Base-by-base conservation (phyloP, 2,329 filamentous ascomycete species). In the Penicillium paneum region DNA sequence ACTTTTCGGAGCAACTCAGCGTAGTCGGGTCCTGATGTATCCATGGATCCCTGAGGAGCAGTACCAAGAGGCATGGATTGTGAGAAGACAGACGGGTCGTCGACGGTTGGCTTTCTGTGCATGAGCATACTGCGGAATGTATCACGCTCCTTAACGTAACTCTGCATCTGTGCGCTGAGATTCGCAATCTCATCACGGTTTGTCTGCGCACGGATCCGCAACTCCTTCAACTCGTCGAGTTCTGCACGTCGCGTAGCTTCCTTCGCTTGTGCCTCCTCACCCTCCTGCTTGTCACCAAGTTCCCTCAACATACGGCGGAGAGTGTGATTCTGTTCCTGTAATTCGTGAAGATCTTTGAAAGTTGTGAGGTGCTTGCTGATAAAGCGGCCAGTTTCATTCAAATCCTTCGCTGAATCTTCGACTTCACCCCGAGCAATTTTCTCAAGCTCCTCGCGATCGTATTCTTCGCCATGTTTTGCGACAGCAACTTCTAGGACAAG, bases 121-220 rank as follows among this genome's bases (percentile, higher is more conserved):
- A 93, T 89, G 29, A 97, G 83, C 79, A 97, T 92, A 49, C 92
- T 91, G 21, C 93, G 87, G 86, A 97, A 97, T 84, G 97, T 97
- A 70, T 99, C 93, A 58, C 94, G 87, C 76, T 99, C 94, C 65
- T 91, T 90, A 70, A 94, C 91, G 71, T 96, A 96, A 71, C 90
- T 96, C 77, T 96, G 90, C 60, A 91, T 89, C 54, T 92, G 90
- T 29, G 88, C 85, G 40, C 88, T 85, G 61, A 96, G 87, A 12
- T 89, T 89, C 62, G 87, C 84, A 49, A 96, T 84, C 69, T 97
- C 91, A 60, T 97, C 93, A 55, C 90, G 86, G 71, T 86, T 93
- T 71, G 88, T 85, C 61, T 87, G 82, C 24, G 95, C 81, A 61
- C 91, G 86, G 49, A 87, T 83, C 58, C 90, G 81, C 31, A 94